Evolutionary conservation across 306 rosid genomes (phyloP).

Genomic region (Lithocarpus polystachyus): DNA sequence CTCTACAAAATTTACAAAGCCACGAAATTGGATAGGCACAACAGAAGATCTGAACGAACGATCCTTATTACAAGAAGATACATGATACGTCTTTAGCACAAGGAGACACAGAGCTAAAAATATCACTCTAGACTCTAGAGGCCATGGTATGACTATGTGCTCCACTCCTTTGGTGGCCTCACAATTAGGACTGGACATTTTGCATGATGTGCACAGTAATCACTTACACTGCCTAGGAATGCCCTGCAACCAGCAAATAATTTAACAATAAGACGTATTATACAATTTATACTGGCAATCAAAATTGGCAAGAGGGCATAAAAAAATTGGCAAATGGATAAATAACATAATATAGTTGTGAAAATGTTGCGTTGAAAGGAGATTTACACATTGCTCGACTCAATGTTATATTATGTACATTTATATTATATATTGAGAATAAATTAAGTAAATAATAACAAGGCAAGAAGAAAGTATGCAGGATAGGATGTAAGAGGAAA

Average conservation of each 20-base stretch:
- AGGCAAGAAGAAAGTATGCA: too few species aligned
- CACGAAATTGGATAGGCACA: neutral
- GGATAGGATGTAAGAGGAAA: too few species aligned
- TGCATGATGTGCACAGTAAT: constrained; percentile 69
- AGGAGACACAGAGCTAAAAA: neutral
- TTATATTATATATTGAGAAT: too few species aligned
- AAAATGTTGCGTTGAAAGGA: too few species aligned
- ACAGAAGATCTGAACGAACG: neutral
- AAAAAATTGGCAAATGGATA: neutral
- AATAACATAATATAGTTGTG: too few species aligned
- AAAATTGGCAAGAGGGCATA: neutral
- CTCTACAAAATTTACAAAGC: neutral
- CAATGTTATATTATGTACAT: too few species aligned
- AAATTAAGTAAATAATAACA: too few species aligned
- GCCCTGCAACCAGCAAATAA: constrained; percentile 29
- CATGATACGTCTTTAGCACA: neutral
- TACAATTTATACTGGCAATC: neutral
- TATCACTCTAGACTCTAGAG: neutral
- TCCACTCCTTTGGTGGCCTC: constrained; percentile 45
- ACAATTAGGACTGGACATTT: constrained; percentile 53
- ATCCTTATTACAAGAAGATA: neutral
- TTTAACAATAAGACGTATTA: too few species aligned
- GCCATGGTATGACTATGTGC: neutral
- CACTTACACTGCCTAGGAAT: constrained; percentile 74
- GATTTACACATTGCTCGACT: too few species aligned